Conservation (phyloP, 441 rosid genomes). For the Syzygium syzygioides region DNA sequence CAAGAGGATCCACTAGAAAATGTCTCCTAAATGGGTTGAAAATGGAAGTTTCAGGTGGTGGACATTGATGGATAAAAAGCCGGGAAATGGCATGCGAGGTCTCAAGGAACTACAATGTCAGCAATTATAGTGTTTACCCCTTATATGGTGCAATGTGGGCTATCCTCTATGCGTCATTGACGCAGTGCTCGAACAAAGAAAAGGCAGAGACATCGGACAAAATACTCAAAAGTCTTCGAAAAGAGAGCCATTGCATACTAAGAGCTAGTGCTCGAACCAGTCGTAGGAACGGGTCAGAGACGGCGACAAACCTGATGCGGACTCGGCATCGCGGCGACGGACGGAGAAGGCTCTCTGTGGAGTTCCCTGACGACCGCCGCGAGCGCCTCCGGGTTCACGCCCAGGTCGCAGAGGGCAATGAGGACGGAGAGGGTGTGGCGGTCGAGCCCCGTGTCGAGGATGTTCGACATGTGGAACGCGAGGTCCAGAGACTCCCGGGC, state of each 20-base stretch:
- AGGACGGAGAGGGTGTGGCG: constrained; percentile 64
- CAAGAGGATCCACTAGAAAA: neutral
- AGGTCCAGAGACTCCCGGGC: constrained; percentile 63
- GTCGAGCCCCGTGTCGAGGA: constrained; percentile 61
- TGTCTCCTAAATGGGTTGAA: neutral
- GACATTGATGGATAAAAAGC: neutral
- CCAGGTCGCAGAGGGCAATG: constrained; percentile 62
- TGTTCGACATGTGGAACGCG: constrained; percentile 63
- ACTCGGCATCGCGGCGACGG: neutral
- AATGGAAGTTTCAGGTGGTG: neutral
- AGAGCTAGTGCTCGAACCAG: neutral
- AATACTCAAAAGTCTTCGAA: neutral
- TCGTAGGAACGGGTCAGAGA: neutral
- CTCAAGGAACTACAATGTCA: neutral
- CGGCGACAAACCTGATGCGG: neutral
- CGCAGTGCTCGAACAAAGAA: neutral
- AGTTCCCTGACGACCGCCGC: constrained; percentile 67
- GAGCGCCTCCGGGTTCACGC: constrained; percentile 67
- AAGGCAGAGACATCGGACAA: neutral
- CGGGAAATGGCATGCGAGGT: neutral
- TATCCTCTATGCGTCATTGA: neutral
- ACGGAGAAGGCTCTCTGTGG: constrained; percentile 15
- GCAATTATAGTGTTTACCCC: neutral
- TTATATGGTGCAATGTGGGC: neutral
- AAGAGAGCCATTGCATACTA: neutral